phyloP scores from a whole-genome alignment of 1,139 yeast species.

The Candida gigantensis region DNA sequence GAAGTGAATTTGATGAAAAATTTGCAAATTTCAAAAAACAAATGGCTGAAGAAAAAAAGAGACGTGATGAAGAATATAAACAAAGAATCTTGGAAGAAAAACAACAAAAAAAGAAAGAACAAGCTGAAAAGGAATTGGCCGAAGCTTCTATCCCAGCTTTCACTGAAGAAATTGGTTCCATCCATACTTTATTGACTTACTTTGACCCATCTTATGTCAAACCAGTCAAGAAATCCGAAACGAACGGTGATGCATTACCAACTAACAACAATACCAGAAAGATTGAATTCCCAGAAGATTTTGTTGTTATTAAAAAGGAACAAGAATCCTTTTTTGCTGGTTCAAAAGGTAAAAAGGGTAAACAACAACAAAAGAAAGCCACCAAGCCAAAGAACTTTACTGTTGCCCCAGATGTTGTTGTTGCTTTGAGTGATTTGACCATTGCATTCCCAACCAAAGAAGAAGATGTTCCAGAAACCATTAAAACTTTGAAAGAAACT shows the following conservation, averaged over 20 bases:
- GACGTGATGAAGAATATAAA: conserved; percentile 70
- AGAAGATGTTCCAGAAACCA: conserved; percentile 69
- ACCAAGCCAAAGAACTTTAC: conserved; percentile 55
- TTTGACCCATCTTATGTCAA: conserved; percentile 81
- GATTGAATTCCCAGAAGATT: conserved; percentile 63
- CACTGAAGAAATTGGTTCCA: conserved; percentile 68
- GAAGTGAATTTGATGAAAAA: conserved; percentile 68
- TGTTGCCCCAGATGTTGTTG: conserved; percentile 79
- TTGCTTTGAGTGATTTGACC: conserved; percentile 73
- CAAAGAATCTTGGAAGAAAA: conserved; percentile 56
- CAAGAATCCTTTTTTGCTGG: conserved; percentile 59
- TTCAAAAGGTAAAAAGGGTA: conserved; percentile 46
- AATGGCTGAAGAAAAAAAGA: conserved; percentile 68
- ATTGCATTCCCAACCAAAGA: conserved; percentile 78
- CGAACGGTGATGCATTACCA: conserved; percentile 30
- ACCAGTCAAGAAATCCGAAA: conserved; percentile 37
- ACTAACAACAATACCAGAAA: conserved; percentile 39
- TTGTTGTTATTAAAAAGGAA: conserved; percentile 65
- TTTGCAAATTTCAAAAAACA: conserved; percentile 70
- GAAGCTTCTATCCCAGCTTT: conserved; percentile 86
- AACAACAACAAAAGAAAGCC: conserved; percentile 34
- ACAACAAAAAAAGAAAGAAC: conserved; percentile 59
- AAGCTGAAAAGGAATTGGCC: conserved; percentile 64
- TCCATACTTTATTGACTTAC: conserved; percentile 67
- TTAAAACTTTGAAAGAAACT: conserved; percentile 72